Conservation (phyloP, 352 stramenopile species). For the Phytopythium vexans region DNA sequence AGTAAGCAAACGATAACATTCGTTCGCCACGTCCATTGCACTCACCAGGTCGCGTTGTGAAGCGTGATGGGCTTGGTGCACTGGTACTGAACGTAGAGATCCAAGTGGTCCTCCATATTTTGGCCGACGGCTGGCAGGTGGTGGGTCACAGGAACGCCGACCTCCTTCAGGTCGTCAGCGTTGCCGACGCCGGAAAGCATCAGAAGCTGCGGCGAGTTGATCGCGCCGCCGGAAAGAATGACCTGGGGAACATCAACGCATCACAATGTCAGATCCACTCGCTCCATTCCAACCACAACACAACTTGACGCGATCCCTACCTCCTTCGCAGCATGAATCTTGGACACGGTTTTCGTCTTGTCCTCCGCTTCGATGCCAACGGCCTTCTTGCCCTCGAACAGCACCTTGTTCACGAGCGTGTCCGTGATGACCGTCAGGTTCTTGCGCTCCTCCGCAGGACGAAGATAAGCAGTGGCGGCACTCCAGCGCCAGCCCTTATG, state of each 20-base stretch:
- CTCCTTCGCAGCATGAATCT: constrained; percentile 74
- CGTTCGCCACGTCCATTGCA: neutral
- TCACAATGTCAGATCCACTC: neutral
- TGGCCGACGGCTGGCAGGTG: constrained; percentile 77
- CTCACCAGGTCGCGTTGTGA: constrained; percentile 83
- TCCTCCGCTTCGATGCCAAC: constrained; percentile 72
- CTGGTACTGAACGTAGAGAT: constrained; percentile 88
- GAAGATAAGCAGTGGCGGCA: constrained; percentile 70
- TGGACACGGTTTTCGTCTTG: constrained; percentile 45
- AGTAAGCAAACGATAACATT: neutral
- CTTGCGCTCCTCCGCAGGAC: constrained; percentile 53
- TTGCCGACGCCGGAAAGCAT: constrained; percentile 87
- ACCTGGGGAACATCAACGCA: constrained; percentile 20
- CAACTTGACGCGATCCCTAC: constrained; percentile 2
- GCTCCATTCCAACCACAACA: neutral
- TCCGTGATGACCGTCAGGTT: constrained; percentile 81
- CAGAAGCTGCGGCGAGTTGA: constrained; percentile 88
- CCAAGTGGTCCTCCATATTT: constrained; percentile 89
- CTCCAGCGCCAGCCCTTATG: constrained; percentile 81
- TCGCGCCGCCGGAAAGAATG: constrained; percentile 83
- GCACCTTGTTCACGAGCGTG: constrained; percentile 79
- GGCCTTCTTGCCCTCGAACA: constrained; percentile 80
- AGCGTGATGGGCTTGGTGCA: constrained; percentile 89
- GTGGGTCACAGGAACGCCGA: constrained; percentile 73
- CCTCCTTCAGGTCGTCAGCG: constrained; percentile 63